These are phyloP conservation scores for Mytilinidion resinicola DNA, from an alignment of 495 filamentous ascomycete species.

Conservation along the genomic window DNA sequence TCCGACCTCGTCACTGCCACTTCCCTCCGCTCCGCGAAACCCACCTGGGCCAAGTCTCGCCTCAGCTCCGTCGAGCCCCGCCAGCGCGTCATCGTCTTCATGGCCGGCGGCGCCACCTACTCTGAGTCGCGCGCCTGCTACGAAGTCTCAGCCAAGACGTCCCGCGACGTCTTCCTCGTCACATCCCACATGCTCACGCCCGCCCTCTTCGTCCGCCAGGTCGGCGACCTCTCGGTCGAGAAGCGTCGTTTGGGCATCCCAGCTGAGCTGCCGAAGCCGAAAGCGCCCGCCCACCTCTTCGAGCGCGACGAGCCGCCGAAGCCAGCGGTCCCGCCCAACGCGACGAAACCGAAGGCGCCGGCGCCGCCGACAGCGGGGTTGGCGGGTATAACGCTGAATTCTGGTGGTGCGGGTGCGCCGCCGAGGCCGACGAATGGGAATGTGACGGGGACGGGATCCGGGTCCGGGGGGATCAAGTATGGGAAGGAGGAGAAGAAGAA, in stretches of 20 bases:
- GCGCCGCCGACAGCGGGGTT: slow-evolving; percentile 53
- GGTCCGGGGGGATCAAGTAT: slow-evolving; percentile 42
- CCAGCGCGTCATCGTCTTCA: slow-evolving; percentile 89
- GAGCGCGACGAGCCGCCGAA: slow-evolving; percentile 53
- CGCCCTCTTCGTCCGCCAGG: slow-evolving; percentile 68
- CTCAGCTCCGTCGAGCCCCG: slow-evolving; percentile 68
- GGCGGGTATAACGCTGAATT: slow-evolving; percentile 51
- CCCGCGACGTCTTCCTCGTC: slow-evolving; percentile 81
- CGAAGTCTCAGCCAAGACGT: slow-evolving; percentile 63
- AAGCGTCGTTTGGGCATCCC: slow-evolving; percentile 72
- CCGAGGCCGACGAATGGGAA: slow-evolving; percentile 9
- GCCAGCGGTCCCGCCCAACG: slow-evolving; percentile 41
- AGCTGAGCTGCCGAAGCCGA: slow-evolving; percentile 68
- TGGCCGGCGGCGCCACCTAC: slow-evolving; percentile 93
- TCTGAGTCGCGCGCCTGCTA: slow-evolving; percentile 85
- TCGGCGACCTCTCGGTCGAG: slow-evolving; percentile 70
- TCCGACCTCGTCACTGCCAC: slow-evolving; percentile 57
- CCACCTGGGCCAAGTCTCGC: slow-evolving; percentile 86
- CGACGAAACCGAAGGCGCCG: slow-evolving; percentile 36
- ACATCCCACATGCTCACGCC: slow-evolving; percentile 88
- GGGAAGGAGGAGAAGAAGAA: slow-evolving; percentile 54
- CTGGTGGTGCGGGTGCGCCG: slow-evolving; percentile 22
- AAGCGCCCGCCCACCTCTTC: slow-evolving; percentile 79
- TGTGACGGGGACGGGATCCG: slow-evolving; percentile 33
- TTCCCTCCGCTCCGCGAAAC: slow-evolving; percentile 81